Evolutionary conservation across 1,284 basidiomycete species (phyloP), one percentile per base, ranked within the genome.

Genomic region (Fomitopsis schrenkii): DNA sequence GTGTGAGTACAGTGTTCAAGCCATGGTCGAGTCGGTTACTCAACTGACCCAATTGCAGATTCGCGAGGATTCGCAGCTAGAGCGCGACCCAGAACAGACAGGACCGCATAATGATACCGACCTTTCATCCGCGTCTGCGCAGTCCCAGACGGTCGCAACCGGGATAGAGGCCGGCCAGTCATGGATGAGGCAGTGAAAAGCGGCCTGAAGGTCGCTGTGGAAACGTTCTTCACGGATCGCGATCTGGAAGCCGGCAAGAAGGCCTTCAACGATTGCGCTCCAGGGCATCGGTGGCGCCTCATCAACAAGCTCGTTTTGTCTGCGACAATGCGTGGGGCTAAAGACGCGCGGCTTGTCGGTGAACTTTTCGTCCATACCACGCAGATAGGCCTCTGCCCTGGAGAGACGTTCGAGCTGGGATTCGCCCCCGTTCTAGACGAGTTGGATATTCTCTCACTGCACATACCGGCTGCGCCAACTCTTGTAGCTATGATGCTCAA

Each of bases 381-480:
- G 38, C 79, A 75, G 67, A 88, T 83, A 77, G 80, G 77, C 64
- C 76, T 83, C 62, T 86, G 79, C 72, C 83, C 83, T 9, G 84
- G 85, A 5, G 42, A 53, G 28, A 54, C 59, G 1, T 85, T 94
- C 68, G 89, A 79, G 76, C 76, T 76, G 62, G 90, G 91, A 14
- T 84, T 95, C 74, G 73, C 76, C 61, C 79, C 81, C 2, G 81
- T 86, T 57, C 85, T 90, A 59, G 89, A 91, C 71, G 75, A 87
- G 61, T 80, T 97, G 64, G 93, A 94, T 68, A 95, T 97, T 70
- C 85, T 94, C 61, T 85, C 88, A 19, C 89, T 95, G 68, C 94
- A 97, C 72, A 91, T 90, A 63, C 95, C 95, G 5, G 89, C 90
- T 70, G 94, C 94, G 0, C 90, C 90, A 77, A 77, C 83, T 62